Conservation (phyloP, 2,329 filamentous ascomycete genomes). For the Tolypocladium paradoxum region DNA sequence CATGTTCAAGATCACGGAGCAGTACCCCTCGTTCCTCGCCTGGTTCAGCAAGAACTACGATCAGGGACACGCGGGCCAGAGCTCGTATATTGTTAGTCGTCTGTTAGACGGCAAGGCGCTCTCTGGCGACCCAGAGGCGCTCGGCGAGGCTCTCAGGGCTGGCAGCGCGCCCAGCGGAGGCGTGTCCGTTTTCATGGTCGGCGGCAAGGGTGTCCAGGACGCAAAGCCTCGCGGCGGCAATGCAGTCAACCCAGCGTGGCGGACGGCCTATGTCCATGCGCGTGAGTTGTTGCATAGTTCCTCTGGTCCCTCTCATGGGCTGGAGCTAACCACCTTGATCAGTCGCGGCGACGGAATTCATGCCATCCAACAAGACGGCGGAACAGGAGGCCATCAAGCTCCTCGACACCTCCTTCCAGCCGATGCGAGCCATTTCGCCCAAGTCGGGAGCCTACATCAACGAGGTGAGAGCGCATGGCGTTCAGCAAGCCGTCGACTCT, state of each 20-base stretch:
- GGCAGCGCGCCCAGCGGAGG: slow-evolving; percentile 16
- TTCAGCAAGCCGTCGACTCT: not conserved
- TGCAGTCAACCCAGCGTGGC: slow-evolving; percentile 40
- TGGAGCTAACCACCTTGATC: not conserved
- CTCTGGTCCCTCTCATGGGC: not conserved
- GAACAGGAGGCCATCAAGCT: slow-evolving; percentile 12
- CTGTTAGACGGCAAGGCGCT: slow-evolving; percentile 29
- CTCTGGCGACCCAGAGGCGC: slow-evolving; percentile 18
- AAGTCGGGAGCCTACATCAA: slow-evolving; percentile 33
- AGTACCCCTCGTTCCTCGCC: slow-evolving; percentile 23
- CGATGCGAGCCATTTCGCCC: slow-evolving; percentile 27
- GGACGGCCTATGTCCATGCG: slow-evolving; percentile 30
- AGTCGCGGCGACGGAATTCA: slow-evolving; percentile 17
- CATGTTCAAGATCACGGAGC: slow-evolving; percentile 6
- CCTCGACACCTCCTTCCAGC: slow-evolving; percentile 19
- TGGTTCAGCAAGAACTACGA: slow-evolving; percentile 28
- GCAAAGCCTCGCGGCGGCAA: slow-evolving; percentile 32
- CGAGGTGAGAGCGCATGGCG: slow-evolving; percentile 25
- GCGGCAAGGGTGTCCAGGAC: slow-evolving; percentile 31
- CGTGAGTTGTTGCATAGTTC: slow-evolving; percentile 17
- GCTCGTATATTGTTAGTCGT: slow-evolving; percentile 29
- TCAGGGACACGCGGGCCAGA: slow-evolving; percentile 20
- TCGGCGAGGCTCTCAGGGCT: slow-evolving; percentile 25
- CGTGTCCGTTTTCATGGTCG: slow-evolving; percentile 27
- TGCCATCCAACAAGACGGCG: slow-evolving; percentile 20